A percentile compares a stretch with the other conserved stretches of the same genome.
phyloP scores from a whole-genome alignment of 2,329 filamentous ascomycete species.

The Ramularia collo-cygni region DNA sequence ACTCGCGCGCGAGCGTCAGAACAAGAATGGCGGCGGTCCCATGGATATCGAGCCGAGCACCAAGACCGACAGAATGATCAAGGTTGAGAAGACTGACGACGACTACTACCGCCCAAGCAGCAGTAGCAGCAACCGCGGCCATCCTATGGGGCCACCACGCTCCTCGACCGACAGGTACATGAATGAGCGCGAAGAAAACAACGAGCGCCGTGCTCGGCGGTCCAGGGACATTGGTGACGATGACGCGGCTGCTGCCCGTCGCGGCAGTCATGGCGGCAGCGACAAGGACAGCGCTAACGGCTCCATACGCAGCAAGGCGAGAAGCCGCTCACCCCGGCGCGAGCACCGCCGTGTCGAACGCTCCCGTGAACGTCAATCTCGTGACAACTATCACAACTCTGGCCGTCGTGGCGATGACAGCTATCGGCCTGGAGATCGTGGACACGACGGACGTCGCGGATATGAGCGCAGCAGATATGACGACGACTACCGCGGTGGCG shows the following conservation, averaged over 20 bases:
- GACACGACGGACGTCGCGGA: constrained; percentile 48
- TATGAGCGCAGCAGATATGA: constrained; percentile 32
- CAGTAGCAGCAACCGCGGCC: not conserved
- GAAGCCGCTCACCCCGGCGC: constrained; percentile 19
- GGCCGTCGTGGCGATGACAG: constrained; percentile 29
- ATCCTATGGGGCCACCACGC: not conserved
- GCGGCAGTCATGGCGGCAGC: constrained; percentile 32
- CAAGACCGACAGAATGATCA: not conserved
- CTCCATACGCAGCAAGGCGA: constrained; percentile 28
- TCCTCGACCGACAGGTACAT: constrained; percentile 21
- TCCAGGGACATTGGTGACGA: constrained; percentile 21
- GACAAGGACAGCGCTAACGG: constrained; percentile 34
- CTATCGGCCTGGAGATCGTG: constrained; percentile 22
- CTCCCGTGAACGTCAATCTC: constrained; percentile 18
- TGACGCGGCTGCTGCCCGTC: constrained; percentile 18
- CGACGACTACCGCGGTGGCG: constrained; percentile 30
- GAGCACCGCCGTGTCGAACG: constrained; percentile 19
- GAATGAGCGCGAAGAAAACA: constrained; percentile 30
- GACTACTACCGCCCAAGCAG: not conserved
- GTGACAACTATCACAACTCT: too few species aligned
- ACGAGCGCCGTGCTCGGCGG: constrained; percentile 30
- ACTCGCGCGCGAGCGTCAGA: constrained; percentile 13
- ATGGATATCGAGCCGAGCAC: constrained; percentile 1
- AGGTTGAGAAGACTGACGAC: not conserved
- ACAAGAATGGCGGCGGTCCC: constrained; percentile 12